A percentile compares a stretch with the other conserved stretches of the same genome.
phyloP scores from a whole-genome alignment of 352 stramenopile species.

The Globisporangium apiculatum region DNA sequence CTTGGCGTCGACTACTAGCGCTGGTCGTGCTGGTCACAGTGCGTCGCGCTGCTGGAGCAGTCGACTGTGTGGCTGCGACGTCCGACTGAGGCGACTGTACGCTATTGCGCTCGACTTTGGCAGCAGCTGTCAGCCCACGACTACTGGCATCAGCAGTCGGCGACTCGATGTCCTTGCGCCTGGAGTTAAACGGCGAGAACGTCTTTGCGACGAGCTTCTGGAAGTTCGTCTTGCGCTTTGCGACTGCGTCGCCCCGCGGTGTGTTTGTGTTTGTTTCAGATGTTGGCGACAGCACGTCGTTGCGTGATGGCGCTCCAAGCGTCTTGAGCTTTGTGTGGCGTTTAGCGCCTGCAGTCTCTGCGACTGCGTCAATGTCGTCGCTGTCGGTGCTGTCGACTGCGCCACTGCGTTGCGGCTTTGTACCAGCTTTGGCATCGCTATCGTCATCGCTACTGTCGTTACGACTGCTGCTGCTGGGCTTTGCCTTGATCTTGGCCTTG shows the following conservation, averaged over 20 bases:
- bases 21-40: too few relatives aligned
- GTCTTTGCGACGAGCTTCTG: constrained; percentile 56
- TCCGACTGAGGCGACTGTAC: constrained; percentile 5
- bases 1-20: too few relatives aligned
- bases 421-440: constrained; percentile 3
- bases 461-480: not conserved
- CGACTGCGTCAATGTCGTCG: constrained; percentile 15
- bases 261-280: not conserved
- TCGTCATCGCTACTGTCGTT: constrained; percentile 9
- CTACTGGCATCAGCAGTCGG: constrained; percentile 3
- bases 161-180: constrained; percentile 20
- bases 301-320: not conserved
- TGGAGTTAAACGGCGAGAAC: constrained; percentile 51
- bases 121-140: not conserved
- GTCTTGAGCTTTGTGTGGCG: constrained; percentile 2
- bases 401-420: not conserved
- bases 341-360: too few relatives aligned
- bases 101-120: not conserved
- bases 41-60: not conserved
- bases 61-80: not conserved
- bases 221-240: constrained; percentile 18
- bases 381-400: constrained; percentile 5
- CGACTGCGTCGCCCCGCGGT: constrained; percentile 11
- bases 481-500: constrained; percentile 8
- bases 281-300: constrained; percentile 4